Conservation (phyloP, 805 yeast species). For the Starmerella sp. region DNA sequence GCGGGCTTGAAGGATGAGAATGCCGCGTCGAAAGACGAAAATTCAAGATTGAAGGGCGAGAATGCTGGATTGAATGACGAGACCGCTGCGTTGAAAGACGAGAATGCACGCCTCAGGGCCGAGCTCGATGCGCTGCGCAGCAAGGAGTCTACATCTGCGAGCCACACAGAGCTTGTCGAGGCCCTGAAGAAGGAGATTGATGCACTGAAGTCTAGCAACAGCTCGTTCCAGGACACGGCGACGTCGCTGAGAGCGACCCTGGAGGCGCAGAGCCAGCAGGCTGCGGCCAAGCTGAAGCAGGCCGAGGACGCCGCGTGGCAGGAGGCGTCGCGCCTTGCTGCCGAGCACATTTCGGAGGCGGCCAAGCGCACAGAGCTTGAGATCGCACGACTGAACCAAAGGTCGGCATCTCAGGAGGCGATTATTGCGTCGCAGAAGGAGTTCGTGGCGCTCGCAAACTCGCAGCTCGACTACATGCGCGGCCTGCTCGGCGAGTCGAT, state of each 20-base stretch:
- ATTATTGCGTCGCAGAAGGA: neutral
- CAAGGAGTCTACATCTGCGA: neutral
- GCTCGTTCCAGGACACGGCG: neutral
- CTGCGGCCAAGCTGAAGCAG: neutral
- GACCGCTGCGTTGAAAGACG: neutral
- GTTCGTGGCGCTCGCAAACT: neutral
- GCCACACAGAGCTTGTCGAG: neutral
- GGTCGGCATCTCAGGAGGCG: neutral
- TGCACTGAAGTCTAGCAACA: neutral
- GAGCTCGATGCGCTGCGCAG: neutral
- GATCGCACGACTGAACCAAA: neutral
- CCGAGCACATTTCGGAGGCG: neutral
- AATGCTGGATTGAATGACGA: too few species aligned
- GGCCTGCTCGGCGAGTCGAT: neutral
- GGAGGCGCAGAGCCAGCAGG: neutral
- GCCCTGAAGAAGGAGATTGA: neutral
- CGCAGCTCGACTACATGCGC: constrained; percentile 2
- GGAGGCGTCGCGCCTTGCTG: neutral
- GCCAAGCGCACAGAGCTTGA: neutral
- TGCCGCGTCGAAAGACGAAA: too few species aligned
- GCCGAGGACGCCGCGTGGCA: neutral
- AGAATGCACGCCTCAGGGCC: neutral
- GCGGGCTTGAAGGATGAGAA: too few species aligned
- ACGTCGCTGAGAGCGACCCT: neutral
- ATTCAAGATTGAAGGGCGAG: too few species aligned